These are phyloP conservation scores for Trypanosoma mega DNA, from an alignment of 208 protist species.

Conservation along the genomic window DNA sequence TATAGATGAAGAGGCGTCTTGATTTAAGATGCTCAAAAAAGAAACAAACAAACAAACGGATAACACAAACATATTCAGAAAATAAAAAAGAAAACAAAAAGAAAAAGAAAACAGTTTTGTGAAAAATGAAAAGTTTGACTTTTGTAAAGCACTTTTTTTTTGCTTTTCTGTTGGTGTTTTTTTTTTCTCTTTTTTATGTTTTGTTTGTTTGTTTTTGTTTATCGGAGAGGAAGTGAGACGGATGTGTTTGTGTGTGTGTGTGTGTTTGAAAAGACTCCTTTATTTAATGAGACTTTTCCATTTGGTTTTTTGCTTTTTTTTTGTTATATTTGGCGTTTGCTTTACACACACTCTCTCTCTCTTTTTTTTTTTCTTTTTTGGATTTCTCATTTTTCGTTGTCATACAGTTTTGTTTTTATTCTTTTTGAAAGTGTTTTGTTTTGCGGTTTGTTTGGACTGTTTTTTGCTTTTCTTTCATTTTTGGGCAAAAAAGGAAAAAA, in stretches of 20 bases:
- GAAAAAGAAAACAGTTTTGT: background rate
- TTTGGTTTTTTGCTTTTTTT: conserved; percentile 9
- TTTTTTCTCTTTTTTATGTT: too few species aligned
- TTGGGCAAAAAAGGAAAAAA: background rate
- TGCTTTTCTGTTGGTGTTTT: too few species aligned
- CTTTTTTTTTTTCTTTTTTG: conserved; percentile 9
- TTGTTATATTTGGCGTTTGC: too few species aligned
- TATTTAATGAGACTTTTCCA: background rate
- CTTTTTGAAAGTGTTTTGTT: too few species aligned
- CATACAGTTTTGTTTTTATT: too few species aligned
- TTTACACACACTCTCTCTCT: too few species aligned
- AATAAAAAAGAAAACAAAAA: background rate
- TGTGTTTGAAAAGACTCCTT: conserved; percentile 7
- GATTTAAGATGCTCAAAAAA: conserved; percentile 1
- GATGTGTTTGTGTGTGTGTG: background rate
- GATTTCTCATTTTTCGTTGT: background rate
- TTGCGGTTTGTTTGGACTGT: too few species aligned
- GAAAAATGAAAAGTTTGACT: too few species aligned
- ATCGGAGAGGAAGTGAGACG: background rate
- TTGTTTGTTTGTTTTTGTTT: too few species aligned
- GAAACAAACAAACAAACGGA: background rate
- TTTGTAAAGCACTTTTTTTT: too few species aligned
- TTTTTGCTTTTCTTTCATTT: conserved; percentile 22
- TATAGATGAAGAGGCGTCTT: conserved; percentile 9
- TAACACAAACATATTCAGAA: background rate